Conservation (phyloP, 352 stramenopile genomes). For the Globisporangium irregulare region DNA sequence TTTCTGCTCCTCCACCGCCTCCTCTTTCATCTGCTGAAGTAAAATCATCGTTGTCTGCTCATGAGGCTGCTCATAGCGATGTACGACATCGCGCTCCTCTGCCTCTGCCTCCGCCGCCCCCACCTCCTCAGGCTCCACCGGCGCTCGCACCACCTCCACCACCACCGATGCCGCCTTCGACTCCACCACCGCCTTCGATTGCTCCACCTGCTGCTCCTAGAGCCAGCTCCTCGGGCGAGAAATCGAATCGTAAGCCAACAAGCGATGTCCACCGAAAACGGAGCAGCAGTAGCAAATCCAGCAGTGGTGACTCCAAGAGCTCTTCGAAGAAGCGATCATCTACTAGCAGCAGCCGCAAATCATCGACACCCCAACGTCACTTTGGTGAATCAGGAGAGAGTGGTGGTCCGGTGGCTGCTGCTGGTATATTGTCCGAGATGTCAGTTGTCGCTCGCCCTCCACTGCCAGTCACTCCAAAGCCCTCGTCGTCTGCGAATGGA, state of each 20-base stretch:
- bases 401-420: conserved; percentile 26
- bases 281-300: conserved; percentile 14
- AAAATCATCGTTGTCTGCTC: neutral
- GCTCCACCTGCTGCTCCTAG: neutral
- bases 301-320: conserved; percentile 12
- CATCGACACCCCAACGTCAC: neutral
- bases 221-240: conserved; percentile 6
- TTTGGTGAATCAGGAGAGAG: conserved; percentile 19
- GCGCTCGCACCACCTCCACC: conserved; percentile 18
- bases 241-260: neutral
- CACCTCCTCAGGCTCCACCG: conserved; percentile 20
- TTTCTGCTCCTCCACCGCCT: conserved; percentile 10
- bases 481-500: neutral
- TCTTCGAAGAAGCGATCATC: conserved; percentile 15
- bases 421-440: conserved; percentile 19
- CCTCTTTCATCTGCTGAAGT: neutral
- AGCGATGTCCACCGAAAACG: conserved; percentile 11
- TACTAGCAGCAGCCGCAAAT: conserved; percentile 4
- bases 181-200: conserved; percentile 14
- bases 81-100: conserved; percentile 15
- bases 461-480: conserved; percentile 35
- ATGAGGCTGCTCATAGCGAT: neutral
- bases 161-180: conserved; percentile 15
- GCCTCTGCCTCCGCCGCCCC: conserved; percentile 19
- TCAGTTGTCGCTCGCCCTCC: conserved; percentile 39